Percentiles rank a stretch among this genome's conserved stretches.
Conservation (phyloP, 805 yeast species). For the Citeromyces matritensis region DNA sequence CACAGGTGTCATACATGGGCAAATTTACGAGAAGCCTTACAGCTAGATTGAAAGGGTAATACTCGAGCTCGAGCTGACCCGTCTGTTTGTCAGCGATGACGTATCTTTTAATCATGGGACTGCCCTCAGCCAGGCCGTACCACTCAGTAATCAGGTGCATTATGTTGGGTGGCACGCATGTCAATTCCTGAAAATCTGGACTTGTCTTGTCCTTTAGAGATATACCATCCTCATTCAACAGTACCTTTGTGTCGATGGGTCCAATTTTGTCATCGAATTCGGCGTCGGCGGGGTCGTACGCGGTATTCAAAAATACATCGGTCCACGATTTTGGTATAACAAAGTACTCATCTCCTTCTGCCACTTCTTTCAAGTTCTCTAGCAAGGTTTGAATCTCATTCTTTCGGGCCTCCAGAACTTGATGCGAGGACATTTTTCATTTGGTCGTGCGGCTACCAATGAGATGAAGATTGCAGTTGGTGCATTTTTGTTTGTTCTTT, state of each 20-base stretch:
- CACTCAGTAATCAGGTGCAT: constrained; percentile 14
- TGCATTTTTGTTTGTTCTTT: no score
- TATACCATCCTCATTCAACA: constrained; percentile 29
- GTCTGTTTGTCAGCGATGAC: constrained; percentile 5
- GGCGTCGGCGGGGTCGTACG: constrained; percentile 13
- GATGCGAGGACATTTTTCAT: no score
- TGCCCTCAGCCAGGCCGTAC: constrained; percentile 33
- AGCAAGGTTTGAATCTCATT: no score
- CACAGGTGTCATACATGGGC: no score
- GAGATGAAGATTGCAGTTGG: no score
- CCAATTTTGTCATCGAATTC: constrained; percentile 19
- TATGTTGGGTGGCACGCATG: constrained; percentile 7
- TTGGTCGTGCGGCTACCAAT: no score
- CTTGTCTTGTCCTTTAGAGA: constrained; percentile 9
- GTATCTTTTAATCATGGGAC: constrained; percentile 20
- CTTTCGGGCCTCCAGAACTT: no score
- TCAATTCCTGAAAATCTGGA: constrained; percentile 3
- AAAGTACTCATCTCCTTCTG: constrained; percentile 33
- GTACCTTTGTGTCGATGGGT: constrained; percentile 25
- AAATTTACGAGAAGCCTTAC: no score
- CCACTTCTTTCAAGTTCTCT: constrained; percentile 2
- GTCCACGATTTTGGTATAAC: constrained; percentile 33
- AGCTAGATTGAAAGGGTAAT: constrained; percentile 7
- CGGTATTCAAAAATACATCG: constrained; percentile 18
- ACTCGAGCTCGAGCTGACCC: constrained; percentile 9